Evolutionary conservation across 352 stramenopile species (phyloP), one percentile per base, ranked within the genome.

Genomic region (Globisporangium lucens): DNA sequence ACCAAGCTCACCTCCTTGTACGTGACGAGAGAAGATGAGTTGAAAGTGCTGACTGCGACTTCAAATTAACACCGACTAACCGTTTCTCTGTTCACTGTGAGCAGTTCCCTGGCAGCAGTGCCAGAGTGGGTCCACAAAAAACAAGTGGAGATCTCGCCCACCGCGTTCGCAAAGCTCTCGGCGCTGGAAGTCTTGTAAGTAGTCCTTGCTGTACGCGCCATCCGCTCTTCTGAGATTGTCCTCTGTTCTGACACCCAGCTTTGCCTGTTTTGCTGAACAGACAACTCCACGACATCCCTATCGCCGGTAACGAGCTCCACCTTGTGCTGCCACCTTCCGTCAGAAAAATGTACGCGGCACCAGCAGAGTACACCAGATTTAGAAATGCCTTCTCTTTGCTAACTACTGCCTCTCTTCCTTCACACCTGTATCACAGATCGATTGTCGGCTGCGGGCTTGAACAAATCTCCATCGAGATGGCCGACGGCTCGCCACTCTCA

Each of bases 271-370:
- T 68, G 13, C 6, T 49, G 51, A 47, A 43, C 46, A 89, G 82
- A 27, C 66, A 80, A 12, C 73, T 90, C 20, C 68, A 75, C 22
- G 73, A 80, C 4, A 70, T 90, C 35, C 73, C 78, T 7, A 24
- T 90, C 4, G 71, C 67, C 27, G 61, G 74, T 10, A 61, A 33
- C 3, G 36, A 66, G 17, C 66, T 90, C 17, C 75, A 83, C 20
- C 64, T 90, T 13, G 59, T 83, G 35, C 70, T 89, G 10, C 79
- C 81, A 36, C 4, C 58, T 3, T 79, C 81, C 20, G 75, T 89
- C 30, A 63, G 78, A 67, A 70, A 79, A 67, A 76, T 89, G 77
- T 82, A 52, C 52, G 77, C 64, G 12, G 3, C n/a, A 36, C 15
- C 15, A 30, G 10, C n/a, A 46, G 2, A 36, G n/a, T 38, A 6